Percentiles rank a stretch among this genome's conserved stretches.
Evolutionary conservation across 202 grass and related monocot genomes (phyloP).

Genomic region (Panicum hallii): DNA sequence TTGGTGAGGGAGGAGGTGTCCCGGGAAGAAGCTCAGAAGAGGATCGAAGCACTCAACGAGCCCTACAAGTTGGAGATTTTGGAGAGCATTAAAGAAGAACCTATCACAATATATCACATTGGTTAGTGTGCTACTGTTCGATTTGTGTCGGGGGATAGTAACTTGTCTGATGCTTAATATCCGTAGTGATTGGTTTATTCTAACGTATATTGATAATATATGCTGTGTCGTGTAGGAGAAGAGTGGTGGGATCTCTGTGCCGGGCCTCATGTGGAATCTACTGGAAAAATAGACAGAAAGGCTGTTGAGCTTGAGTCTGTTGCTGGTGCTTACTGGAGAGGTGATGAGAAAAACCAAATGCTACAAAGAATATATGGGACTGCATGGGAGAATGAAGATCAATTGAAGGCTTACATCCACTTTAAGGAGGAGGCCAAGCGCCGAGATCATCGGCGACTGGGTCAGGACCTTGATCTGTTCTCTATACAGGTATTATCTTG

Average conservation of each 20-base stretch:
- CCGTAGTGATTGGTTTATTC: background rate
- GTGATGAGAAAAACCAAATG: slow-evolving; percentile 93
- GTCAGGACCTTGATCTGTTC: slow-evolving; percentile 98
- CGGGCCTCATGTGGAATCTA: slow-evolving; percentile 92
- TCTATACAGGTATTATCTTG: slow-evolving; percentile 79
- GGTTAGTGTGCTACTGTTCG: slow-evolving; percentile 44
- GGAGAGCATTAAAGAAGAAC: slow-evolving; percentile 89
- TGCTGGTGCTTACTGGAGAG: slow-evolving; percentile 97
- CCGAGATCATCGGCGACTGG: slow-evolving; percentile 86
- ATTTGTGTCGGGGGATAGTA: background rate
- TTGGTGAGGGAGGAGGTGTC: slow-evolving; percentile 87
- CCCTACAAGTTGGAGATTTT: slow-evolving; percentile 96
- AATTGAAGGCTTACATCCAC: slow-evolving; percentile 81
- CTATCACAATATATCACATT: slow-evolving; percentile 96
- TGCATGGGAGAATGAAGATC: slow-evolving; percentile 93
- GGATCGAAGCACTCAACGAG: slow-evolving; percentile 81
- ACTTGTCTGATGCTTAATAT: background rate
- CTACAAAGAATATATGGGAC: slow-evolving; percentile 97
- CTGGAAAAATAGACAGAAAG: slow-evolving; percentile 79
- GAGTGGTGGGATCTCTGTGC: slow-evolving; percentile 99
- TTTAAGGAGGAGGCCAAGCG: slow-evolving; percentile 95
- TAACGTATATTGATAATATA: background rate
- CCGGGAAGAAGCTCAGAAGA: slow-evolving; percentile 85
- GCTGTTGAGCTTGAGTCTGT: slow-evolving; percentile 94
- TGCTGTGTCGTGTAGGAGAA: slow-evolving; percentile 61